Base-by-base conservation (phyloP, 371 early-diverging fungal species). In the Mortierella sp. region DNA sequence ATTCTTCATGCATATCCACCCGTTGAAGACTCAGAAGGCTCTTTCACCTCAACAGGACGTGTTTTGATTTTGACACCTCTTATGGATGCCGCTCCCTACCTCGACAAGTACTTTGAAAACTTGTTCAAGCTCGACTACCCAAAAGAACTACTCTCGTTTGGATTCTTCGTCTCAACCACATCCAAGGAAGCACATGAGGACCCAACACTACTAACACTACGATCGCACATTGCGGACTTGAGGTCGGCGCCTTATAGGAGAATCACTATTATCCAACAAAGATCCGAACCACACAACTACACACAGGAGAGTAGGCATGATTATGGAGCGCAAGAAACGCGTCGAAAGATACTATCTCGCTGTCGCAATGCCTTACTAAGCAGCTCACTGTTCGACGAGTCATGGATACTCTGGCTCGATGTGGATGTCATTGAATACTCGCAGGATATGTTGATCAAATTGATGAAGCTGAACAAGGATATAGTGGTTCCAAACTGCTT, bases 381-480 rank as follows among this genome's bases (percentile, higher is more conserved):
- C 2, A 71, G 86, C 0, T 83, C 90, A 0, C 62, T 91, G 16
- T 62, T 65, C 1, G 83, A 85, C 53, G 87, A 86, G 46, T 82
- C 84, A 17, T 91, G 91, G 91, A 90, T 91, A 4, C 78, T 91
- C 13, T 91, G 91, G 91, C 63, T 90, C 17, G 91, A 91, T 54
- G 88, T 86, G 8, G 91, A 91, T 74, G 86, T 91, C 22, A 65
- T 86, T 5, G 80, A 83, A 54, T 90, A 87, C 50, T 83, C 90
- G 12, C 73, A 77, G 6, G 80, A 73, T 37, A 79, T 89, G 51
- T 60, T 89, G 16, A 80, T 79, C 46, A 83, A 86, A 44, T 74
- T 90, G 67, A 87, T 87, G 76, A 76, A 79, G 14, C 81, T 82
- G 37, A 80, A 88, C 71, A 88, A 81, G n/a, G 90, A 90, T 62